Conservation (phyloP, 805 yeast species). For the Ogataea chonburiensis region DNA sequence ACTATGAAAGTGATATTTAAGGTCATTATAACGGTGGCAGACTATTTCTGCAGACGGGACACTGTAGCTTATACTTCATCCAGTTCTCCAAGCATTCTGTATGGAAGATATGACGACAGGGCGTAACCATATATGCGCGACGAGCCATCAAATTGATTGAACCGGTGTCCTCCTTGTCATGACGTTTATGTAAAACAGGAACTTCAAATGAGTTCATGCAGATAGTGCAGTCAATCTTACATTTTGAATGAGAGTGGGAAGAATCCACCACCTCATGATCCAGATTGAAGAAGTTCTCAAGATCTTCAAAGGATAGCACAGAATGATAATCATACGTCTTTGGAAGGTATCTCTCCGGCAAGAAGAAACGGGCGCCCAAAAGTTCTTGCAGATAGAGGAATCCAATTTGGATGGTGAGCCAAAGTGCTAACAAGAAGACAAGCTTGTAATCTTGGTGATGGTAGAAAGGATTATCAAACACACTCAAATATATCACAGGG, state of each 20-base stretch:
- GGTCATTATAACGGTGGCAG: slow-evolving; percentile 81
- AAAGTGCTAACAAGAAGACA: slow-evolving; percentile 44
- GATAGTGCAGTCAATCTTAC: slow-evolving; percentile 77
- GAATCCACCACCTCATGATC: slow-evolving; percentile 44
- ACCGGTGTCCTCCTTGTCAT: slow-evolving; percentile 15
- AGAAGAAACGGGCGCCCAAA: slow-evolving; percentile 80
- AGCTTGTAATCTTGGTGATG: slow-evolving; percentile 62
- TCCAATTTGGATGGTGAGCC: slow-evolving; percentile 61
- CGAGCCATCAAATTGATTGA: slow-evolving; percentile 30
- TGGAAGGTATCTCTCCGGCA: slow-evolving; percentile 74
- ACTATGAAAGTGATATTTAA: no score
- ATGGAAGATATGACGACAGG: slow-evolving; percentile 89
- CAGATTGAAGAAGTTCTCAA: slow-evolving; percentile 60
- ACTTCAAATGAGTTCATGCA: slow-evolving; percentile 81
- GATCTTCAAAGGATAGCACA: slow-evolving; percentile 52
- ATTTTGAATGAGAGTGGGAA: slow-evolving; percentile 34
- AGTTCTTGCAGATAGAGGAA: slow-evolving; percentile 61
- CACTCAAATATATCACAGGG: slow-evolving; percentile 61
- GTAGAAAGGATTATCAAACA: slow-evolving; percentile 57
- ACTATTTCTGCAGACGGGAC: slow-evolving; percentile 88
- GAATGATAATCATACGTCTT: slow-evolving; percentile 84
- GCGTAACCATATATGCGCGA: slow-evolving; percentile 75
- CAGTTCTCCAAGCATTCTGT: slow-evolving; percentile 84
- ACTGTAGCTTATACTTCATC: slow-evolving; percentile 91
- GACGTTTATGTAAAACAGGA: slow-evolving; percentile 39